These are phyloP conservation scores for Pleoardoris graminearum DNA, from an alignment of 2,329 filamentous ascomycete genomes.

Conservation along the genomic window DNA sequence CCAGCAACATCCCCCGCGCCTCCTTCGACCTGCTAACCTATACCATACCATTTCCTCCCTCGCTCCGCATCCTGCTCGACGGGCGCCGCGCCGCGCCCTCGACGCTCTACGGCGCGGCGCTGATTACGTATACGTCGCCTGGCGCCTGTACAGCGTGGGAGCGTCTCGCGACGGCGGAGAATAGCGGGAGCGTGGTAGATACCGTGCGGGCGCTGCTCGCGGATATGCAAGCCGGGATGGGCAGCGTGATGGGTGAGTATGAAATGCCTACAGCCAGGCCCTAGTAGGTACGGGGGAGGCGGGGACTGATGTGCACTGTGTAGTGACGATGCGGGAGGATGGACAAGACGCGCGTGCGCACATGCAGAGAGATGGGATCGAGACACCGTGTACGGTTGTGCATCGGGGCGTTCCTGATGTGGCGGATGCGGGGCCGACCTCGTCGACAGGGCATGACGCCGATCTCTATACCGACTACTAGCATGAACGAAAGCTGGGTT, in stretches of 20 bases:
- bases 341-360: background rate
- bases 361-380: too few species aligned
- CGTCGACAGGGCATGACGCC: background rate
- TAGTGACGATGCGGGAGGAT: background rate
- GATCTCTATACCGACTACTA: background rate
- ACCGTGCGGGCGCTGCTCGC: constrained; percentile 1
- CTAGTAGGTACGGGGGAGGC: background rate
- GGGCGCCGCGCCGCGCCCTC: background rate
- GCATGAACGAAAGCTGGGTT: background rate
- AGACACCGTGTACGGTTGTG: too few species aligned
- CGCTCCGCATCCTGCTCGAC: background rate
- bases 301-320: background rate
- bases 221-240: constrained; percentile 12
- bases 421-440: background rate
- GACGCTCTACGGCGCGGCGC: background rate
- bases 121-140: background rate
- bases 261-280: too few species aligned
- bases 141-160: background rate
- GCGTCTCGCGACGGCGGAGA: background rate
- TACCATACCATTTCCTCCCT: background rate
- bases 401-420: background rate
- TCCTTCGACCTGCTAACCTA: constrained; percentile 6
- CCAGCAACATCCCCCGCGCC: background rate
- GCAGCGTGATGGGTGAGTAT: constrained; percentile 10
- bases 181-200: background rate